Conservation (phyloP, 108 stramenopile species). For the Schizochytrium sp. region DNA sequence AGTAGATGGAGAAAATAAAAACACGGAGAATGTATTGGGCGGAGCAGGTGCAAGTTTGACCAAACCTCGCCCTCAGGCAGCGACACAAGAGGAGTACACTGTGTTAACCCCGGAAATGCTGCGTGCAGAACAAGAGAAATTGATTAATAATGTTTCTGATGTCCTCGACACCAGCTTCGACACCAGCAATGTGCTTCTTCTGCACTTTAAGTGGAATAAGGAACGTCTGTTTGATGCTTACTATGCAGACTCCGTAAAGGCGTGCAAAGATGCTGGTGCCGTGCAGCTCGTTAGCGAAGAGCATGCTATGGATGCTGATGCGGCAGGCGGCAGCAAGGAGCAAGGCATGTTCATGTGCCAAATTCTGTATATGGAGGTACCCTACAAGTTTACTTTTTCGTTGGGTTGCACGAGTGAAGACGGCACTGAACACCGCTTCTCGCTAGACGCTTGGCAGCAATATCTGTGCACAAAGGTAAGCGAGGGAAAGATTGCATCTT, state of each 20-base stretch:
- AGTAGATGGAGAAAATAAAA: conserved; percentile 16
- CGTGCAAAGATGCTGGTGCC: conserved; percentile 83
- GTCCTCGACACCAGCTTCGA: conserved; percentile 83
- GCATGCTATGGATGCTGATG: conserved; percentile 28
- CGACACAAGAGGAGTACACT: conserved; percentile 67
- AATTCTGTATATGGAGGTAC: conserved; percentile 73
- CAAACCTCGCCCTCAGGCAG: conserved; percentile 65
- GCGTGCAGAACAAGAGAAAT: conserved; percentile 72
- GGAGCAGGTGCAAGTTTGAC: conserved; percentile 40
- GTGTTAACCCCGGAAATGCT: conserved; percentile 66
- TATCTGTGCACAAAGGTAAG: conserved; percentile 85
- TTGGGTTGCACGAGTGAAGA: conserved; percentile 84
- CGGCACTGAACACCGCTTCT: conserved; percentile 84
- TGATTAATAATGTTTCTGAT: conserved; percentile 81
- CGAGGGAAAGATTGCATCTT: conserved; percentile 68
- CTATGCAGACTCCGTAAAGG: conserved; percentile 79
- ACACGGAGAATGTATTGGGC: conserved; percentile 32
- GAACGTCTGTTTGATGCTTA: conserved; percentile 89
- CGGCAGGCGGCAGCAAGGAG: conserved; percentile 73
- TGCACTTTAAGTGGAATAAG: conserved; percentile 89
- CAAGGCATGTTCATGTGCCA: conserved; percentile 81
- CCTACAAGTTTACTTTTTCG: conserved; percentile 76
- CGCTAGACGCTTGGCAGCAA: conserved; percentile 90
- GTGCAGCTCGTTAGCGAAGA: not conserved
- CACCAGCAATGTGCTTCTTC: conserved; percentile 87